These are phyloP conservation scores for Xylaria telfairii DNA, from an alignment of 495 filamentous ascomycete species.

Conservation along the genomic window DNA sequence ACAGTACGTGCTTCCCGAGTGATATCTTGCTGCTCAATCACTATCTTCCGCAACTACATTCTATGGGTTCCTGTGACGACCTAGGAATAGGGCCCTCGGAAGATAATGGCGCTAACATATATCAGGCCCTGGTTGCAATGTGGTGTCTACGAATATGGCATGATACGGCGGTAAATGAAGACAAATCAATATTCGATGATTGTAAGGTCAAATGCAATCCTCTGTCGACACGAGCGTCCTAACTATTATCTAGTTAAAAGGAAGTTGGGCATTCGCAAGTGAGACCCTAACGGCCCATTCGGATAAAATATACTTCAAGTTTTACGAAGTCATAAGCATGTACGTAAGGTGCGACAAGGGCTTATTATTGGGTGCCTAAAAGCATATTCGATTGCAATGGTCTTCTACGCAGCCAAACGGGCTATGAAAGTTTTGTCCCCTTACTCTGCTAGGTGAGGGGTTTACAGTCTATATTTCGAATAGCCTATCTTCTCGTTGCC, in stretches of 20 bases:
- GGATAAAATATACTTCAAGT: too few relatives aligned
- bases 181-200: not conserved
- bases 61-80: not conserved
- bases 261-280: slow-evolving; percentile 12
- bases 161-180: slow-evolving; percentile 1
- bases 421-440: too few relatives aligned
- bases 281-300: not conserved
- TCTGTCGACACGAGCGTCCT: not conserved
- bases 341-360: too few relatives aligned
- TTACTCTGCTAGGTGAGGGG: too few relatives aligned
- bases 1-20: not conserved
- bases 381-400: too few relatives aligned
- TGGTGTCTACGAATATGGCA: slow-evolving; percentile 20
- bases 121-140: slow-evolving; percentile 7
- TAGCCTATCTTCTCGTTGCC: too few relatives aligned
- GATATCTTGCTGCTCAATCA: not conserved
- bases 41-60: not conserved
- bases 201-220: not conserved
- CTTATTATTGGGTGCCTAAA: too few relatives aligned
- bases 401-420: too few relatives aligned
- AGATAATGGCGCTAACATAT: not conserved
- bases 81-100: too few relatives aligned
- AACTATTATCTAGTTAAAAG: not conserved
- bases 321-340: not conserved
- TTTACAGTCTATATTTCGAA: too few relatives aligned